These are phyloP conservation scores for Scleroderma citrinum DNA, from an alignment of 768 basidiomycete species.

Conservation along the genomic window DNA sequence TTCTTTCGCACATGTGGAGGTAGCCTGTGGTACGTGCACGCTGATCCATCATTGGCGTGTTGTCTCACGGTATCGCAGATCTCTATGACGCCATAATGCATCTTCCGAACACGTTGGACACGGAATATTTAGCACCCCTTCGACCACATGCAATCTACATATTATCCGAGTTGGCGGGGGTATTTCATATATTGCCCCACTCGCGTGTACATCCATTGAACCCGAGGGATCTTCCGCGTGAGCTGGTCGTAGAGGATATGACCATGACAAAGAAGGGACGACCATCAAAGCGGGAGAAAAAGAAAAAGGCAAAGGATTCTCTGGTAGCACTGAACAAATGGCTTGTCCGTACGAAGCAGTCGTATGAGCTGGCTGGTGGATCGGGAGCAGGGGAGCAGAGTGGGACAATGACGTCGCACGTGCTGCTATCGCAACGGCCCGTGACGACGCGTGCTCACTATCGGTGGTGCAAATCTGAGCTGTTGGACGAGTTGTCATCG, in stretches of 20 bases:
- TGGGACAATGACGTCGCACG: constrained; percentile 23
- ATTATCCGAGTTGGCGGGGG: constrained; percentile 41
- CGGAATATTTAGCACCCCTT: constrained; percentile 37
- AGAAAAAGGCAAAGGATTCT: constrained; percentile 46
- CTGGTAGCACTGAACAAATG: constrained; percentile 45
- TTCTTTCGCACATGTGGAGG: constrained; percentile 46
- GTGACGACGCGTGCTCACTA: constrained; percentile 36
- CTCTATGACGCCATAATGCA: constrained; percentile 42
- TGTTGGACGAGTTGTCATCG: constrained; percentile 32
- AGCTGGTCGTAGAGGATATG: constrained; percentile 45
- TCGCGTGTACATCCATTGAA: constrained; percentile 45
- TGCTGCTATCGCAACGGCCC: constrained; percentile 28
- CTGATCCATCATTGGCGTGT: background rate
- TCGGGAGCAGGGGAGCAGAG: constrained; percentile 3
- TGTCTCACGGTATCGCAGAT: constrained; percentile 37
- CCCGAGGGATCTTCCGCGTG: constrained; percentile 65
- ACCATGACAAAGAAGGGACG: constrained; percentile 51
- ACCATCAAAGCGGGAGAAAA: constrained; percentile 55
- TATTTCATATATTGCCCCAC: constrained; percentile 58
- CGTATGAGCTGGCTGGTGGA: constrained; percentile 8
- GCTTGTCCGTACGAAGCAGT: constrained; percentile 35
- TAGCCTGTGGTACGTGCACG: constrained; percentile 47
- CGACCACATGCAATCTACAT: constrained; percentile 47
- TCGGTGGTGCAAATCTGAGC: constrained; percentile 32
- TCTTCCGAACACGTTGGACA: constrained; percentile 43